These are phyloP conservation scores for Ustilago sp. DNA, from an alignment of 1,284 basidiomycete species.

Conservation along the genomic window DNA sequence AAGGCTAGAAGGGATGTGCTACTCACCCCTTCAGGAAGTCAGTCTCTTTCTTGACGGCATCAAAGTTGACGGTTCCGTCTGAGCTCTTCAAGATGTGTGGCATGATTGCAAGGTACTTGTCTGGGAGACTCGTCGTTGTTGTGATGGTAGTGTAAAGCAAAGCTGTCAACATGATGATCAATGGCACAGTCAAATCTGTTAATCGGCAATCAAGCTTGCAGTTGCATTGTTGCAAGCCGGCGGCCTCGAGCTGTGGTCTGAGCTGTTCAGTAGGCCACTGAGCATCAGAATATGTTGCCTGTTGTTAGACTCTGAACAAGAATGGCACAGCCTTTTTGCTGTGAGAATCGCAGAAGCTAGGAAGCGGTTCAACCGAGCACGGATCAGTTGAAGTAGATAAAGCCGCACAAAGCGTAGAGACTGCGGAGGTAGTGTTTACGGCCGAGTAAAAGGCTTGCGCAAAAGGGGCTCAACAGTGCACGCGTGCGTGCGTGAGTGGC, in stretches of 20 bases:
- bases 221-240: not conserved
- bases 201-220: slow-evolving; percentile 2
- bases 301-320: not conserved
- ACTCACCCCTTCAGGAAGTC: slow-evolving; percentile 48
- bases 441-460: no score
- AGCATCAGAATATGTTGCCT: not conserved
- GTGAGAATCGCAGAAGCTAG: not conserved
- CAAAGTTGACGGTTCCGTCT: slow-evolving; percentile 56
- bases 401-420: no score
- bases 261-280: not conserved
- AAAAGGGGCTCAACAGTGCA: no score
- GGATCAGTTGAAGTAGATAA: no score
- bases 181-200: not conserved
- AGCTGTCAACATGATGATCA: not conserved
- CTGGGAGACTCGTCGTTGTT: not conserved
- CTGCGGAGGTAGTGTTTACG: no score
- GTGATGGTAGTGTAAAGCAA: slow-evolving; percentile 7
- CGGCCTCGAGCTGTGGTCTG: not conserved
- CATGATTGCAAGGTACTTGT: slow-evolving; percentile 20
- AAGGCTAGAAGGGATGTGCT: not conserved
- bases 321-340: not conserved
- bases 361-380: slow-evolving; percentile 15
- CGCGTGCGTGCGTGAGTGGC: no score
- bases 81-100: slow-evolving; percentile 42
- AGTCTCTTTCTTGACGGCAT: slow-evolving; percentile 46